Base-by-base conservation (phyloP, 352 stramenopile genomes). In the Achlya hypogyna region DNA sequence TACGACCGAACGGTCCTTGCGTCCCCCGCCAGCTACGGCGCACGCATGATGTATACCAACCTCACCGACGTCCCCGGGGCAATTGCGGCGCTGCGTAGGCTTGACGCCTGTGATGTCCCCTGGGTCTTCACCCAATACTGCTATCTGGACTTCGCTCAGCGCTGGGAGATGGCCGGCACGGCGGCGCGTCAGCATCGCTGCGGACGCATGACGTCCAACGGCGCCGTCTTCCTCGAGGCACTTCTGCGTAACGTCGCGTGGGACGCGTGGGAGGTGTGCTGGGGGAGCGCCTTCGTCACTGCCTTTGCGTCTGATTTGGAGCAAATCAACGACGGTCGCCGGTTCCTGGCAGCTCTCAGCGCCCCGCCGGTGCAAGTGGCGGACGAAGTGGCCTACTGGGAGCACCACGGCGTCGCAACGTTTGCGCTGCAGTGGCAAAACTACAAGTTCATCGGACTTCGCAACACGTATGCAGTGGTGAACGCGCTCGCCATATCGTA, bases 111-210 rank as follows among this genome's bases (percentile, higher is more conserved):
- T 23, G 35, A 51, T 3, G 25, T 32, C 5, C 58, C 58, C 28
- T 65, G 58, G 58, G 53, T 65, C 14, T 65, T 53, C 12, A 65
- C 58, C 28, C 58, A 65, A 32, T 65, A 65, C 20, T 65, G 58
- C 32, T 65, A 20, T 31, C 22, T 65, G 1, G 58, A 65, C 45
- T 53, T 65, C 23, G 12, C 29, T 16, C 32, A 52, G 12, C 2
- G 25, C 0, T 65, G 58, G 58, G 40, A 34, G 14, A 54, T 65
- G 45, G 58, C 58, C 29, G 28, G 32, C 27, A 27, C 34, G 23
- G 58, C 32, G 27, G 28, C 40, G 4, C 23, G 58, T 8, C 42
- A 52, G 38, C 4, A 14, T 25, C 58, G 58, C 9, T 65, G 58
- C 22, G 16, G 12, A 12, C 6, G 12, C 22, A 53, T 65, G 58